Evolutionary conservation across 352 stramenopile genomes (phyloP).

Genomic region (Phytopythium chamaehyphon): DNA sequence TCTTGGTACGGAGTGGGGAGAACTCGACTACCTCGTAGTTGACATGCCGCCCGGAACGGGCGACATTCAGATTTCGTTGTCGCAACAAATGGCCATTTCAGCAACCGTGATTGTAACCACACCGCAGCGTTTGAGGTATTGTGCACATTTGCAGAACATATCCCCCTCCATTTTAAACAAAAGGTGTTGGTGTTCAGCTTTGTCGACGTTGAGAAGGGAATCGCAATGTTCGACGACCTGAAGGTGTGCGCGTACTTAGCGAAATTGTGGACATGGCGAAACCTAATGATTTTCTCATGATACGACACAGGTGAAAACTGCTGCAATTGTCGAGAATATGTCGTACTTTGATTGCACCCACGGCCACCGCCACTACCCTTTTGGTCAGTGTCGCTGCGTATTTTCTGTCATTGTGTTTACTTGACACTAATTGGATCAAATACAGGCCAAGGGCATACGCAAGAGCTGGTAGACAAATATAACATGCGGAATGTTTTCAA

Average conservation of each 20-base stretch:
- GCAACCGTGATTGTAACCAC: constrained; percentile 99
- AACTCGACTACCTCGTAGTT: constrained; percentile 98
- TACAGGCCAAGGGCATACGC: constrained; percentile 62
- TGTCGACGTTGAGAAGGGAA: constrained; percentile 98
- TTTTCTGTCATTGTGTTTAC: background rate
- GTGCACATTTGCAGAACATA: too few species aligned
- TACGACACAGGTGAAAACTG: constrained; percentile 86
- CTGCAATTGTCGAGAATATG: constrained; percentile 99
- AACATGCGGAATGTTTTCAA: constrained; percentile 85
- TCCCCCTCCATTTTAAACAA: too few species aligned
- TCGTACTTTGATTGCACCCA: constrained; percentile 93
- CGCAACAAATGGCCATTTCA: constrained; percentile 96
- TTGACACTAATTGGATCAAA: background rate
- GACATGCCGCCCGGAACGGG: constrained; percentile 99
- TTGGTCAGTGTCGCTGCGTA: constrained; percentile 33
- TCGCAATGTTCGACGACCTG: constrained; percentile 98
- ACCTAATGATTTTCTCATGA: background rate
- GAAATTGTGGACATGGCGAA: too few species aligned
- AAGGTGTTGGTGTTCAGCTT: too few species aligned
- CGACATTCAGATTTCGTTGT: constrained; percentile 98
- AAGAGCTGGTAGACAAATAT: constrained; percentile 77
- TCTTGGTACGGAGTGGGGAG: constrained; percentile 96
- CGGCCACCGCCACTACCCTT: constrained; percentile 83
- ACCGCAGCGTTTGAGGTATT: constrained; percentile 92
- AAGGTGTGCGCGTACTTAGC: constrained; percentile 55